These are phyloP conservation scores for Solanum chacoense DNA, from an alignment of 305 asterid species.

Conservation along the genomic window DNA sequence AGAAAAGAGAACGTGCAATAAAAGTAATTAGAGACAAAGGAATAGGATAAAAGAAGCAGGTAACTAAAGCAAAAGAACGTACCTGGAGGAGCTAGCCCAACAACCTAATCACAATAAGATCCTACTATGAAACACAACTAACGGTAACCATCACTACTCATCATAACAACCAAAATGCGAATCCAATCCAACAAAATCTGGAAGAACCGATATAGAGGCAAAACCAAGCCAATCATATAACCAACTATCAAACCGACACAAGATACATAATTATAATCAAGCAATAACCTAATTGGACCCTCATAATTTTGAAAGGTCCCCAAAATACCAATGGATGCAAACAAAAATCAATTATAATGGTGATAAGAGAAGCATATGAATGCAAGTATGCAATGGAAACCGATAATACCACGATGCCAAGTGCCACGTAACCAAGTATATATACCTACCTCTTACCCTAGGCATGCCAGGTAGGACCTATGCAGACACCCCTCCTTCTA, in stretches of 20 bases:
- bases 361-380: background rate
- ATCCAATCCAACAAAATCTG: background rate
- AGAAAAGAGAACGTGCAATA: background rate
- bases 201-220: too few relatives aligned
- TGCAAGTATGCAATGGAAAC: too few relatives aligned
- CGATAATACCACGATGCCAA: too few relatives aligned
- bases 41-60: background rate
- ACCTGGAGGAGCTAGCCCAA: background rate
- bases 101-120: background rate
- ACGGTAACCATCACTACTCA: background rate
- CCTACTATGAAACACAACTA: background rate
- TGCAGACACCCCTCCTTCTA: background rate
- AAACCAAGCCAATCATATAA: too few relatives aligned
- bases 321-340: background rate
- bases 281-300: background rate
- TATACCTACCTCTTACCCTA: too few relatives aligned
- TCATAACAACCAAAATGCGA: too few relatives aligned
- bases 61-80: too few relatives aligned
- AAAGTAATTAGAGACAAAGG: background rate
- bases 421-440: too few relatives aligned
- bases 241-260: background rate
- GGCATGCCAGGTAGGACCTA: too few relatives aligned
- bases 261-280: background rate
- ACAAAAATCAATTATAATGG: background rate
- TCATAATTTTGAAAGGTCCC: background rate